phyloP scores from a whole-genome alignment of 1,284 basidiomycete species.

The Xerocomus amazonicus region DNA sequence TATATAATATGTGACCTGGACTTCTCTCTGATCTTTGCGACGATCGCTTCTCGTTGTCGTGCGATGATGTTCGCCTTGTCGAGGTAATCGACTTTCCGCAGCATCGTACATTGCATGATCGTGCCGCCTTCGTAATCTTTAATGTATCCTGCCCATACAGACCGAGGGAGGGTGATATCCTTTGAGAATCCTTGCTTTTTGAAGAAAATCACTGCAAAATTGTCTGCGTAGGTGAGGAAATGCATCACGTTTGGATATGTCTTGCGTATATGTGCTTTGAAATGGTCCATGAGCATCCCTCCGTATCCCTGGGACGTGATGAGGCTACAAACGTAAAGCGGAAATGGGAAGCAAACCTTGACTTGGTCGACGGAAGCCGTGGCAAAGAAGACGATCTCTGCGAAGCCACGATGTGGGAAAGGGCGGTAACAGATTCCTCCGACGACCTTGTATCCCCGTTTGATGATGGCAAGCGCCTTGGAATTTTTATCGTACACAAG shows the following conservation, averaged over 20 bases:
- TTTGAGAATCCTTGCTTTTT: constrained; percentile 99
- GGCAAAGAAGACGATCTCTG: constrained; percentile 99
- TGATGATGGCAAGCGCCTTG: constrained; percentile 91
- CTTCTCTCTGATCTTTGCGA: constrained; percentile 85
- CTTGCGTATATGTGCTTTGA: constrained; percentile 89
- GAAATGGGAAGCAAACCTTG: constrained; percentile 58
- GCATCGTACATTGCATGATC: constrained; percentile 98
- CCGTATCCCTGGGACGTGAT: constrained; percentile 78
- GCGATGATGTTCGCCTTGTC: constrained; percentile 77
- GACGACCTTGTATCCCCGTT: constrained; percentile 92
- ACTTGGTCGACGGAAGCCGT: constrained; percentile 96
- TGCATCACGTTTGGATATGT: constrained; percentile 84
- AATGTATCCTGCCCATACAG: constrained; percentile 98
- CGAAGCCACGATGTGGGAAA: constrained; percentile 92
- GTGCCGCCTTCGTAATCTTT: constrained; percentile 99
- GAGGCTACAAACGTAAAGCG: neutral
- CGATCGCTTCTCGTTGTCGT: constrained; percentile 84
- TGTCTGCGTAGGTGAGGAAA: constrained; percentile 98
- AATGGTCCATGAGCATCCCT: constrained; percentile 98
- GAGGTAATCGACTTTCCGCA: constrained; percentile 88
- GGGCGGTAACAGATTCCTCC: constrained; percentile 98
- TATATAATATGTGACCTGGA: constrained; percentile 88
- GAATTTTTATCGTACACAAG: constrained; percentile 94
- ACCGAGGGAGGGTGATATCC: constrained; percentile 88
- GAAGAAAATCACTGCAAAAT: constrained; percentile 99